Percentiles rank a stretch among this genome's conserved stretches.
Evolutionary conservation across 2,329 filamentous ascomycete genomes (phyloP).

Genomic region (Hypoxylon sp.): DNA sequence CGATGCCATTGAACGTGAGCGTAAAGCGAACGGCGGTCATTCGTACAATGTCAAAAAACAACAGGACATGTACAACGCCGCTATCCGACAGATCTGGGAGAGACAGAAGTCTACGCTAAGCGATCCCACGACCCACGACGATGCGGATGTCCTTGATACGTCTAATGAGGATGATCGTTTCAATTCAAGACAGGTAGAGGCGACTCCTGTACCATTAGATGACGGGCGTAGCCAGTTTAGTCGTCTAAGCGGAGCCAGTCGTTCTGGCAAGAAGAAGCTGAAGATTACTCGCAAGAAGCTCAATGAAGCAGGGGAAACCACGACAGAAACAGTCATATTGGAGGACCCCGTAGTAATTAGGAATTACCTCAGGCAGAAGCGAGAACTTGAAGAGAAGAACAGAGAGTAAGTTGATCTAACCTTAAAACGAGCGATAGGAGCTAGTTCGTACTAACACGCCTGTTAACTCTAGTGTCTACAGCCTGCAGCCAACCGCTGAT

Average conservation of each 20-base stretch:
- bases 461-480: slow-evolving; percentile 63
- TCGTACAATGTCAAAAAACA: slow-evolving; percentile 98
- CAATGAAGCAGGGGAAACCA: slow-evolving; percentile 75
- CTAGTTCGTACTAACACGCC: slow-evolving; percentile 55
- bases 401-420: slow-evolving; percentile 74
- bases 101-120: slow-evolving; percentile 85
- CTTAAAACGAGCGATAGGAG: slow-evolving; percentile 36
- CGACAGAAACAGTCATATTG: slow-evolving; percentile 72
- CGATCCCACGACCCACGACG: slow-evolving; percentile 77
- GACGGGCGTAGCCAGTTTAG: slow-evolving; percentile 87
- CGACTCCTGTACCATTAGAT: slow-evolving; percentile 76
- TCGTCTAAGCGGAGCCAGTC: slow-evolving; percentile 77
- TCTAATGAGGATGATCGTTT: slow-evolving; percentile 77
- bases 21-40: slow-evolving; percentile 91
- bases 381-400: slow-evolving; percentile 77
- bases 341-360: slow-evolving; percentile 89
- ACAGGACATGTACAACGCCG: slow-evolving; percentile 90
- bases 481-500: slow-evolving; percentile 64
- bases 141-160: slow-evolving; percentile 70
- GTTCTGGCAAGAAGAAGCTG: slow-evolving; percentile 75
- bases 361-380: slow-evolving; percentile 85
- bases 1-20: slow-evolving; percentile 88
- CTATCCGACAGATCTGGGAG: slow-evolving; percentile 93
- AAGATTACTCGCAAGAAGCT: slow-evolving; percentile 79
- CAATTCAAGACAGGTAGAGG: slow-evolving; percentile 79